Base-by-base conservation (phyloP, 805 yeast species). In the Ogataea pignaliae region DNA sequence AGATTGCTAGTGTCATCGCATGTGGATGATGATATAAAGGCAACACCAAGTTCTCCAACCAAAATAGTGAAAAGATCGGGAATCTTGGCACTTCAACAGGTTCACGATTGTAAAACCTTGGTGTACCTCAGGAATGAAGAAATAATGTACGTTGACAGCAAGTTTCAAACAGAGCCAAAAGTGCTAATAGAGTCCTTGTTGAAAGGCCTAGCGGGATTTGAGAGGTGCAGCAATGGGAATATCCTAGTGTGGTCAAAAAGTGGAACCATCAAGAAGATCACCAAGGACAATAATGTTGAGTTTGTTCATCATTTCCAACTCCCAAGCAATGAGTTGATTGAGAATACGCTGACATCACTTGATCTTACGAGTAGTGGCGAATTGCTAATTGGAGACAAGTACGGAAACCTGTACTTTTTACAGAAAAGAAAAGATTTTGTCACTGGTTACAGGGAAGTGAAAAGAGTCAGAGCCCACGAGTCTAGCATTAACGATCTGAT, bases 361-460 rank as follows among this genome's bases (percentile, higher is more conserved):
- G 82, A 75, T 32, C 40, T 58, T 7, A 53, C 55, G 34, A 13
- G 40, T 8, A 53, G 51, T 0, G 50, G 51, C 2, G 31, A 66
- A 3, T 43, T 74, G 2, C 53, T 71, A 6, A 39, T 65, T 15
- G 84, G 83, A 9, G 85, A 79, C 56, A 72, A 71, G 41, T 69
- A 63, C 46, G 83, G 84, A 0, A 55, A 54, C 32, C 41, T 74
- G 1, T 58, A 56, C 31, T 64, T 72, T 32, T 33, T 68, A 9
- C 48, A 58, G 51, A 38, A 47, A 50, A 34, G 46, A 41, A 13
- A 34, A 41, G 37, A 47, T 29, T 51, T 53, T 34, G 35, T 55
- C 17, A 41, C 37, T 12, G 56, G 55, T 0, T 35, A 50, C 52
- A 12, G 66, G 50, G 52, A 61, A 56, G 7, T 36, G 3, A 46